phyloP scores from a whole-genome alignment of 148 eudicot species.

The Chenopodium formosanum region DNA sequence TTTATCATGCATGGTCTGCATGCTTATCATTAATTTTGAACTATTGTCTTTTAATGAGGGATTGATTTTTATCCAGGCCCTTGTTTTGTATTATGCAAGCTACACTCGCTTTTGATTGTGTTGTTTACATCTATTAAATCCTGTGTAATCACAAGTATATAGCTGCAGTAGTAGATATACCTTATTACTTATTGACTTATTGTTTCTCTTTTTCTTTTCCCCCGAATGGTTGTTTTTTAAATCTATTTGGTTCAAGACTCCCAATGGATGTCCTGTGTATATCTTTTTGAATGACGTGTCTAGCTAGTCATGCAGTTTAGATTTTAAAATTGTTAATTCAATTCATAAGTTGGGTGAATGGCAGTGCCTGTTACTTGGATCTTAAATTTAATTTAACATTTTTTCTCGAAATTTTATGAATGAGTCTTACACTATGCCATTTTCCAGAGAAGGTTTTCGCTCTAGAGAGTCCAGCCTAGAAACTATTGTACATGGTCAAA shows the following conservation, averaged over 20 bases:
- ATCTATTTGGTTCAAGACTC: not conserved
- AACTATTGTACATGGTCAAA: constrained; percentile 65
- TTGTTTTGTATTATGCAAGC: not conserved
- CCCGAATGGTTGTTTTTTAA: not conserved
- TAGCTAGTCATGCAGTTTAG: not conserved
- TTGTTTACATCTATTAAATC: too few species aligned
- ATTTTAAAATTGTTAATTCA: not conserved
- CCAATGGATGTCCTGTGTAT: not conserved
- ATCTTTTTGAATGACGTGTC: not conserved
- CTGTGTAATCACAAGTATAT: not conserved
- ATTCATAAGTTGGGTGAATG: not conserved
- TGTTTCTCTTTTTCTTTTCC: not conserved
- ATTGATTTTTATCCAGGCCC: not conserved
- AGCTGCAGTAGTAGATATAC: not conserved
- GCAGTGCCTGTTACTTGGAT: not conserved
- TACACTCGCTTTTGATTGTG: not conserved
- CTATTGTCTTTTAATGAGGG: not conserved
- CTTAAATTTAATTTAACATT: not conserved
- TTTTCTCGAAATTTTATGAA: not conserved
- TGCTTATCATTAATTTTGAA: not conserved
- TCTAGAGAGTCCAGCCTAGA: constrained; percentile 46
- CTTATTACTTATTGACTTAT: not conserved
- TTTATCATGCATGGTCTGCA: not conserved
- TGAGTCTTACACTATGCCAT: constrained; percentile 8
- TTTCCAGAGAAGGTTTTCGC: constrained; percentile 76